phyloP scores from a whole-genome alignment of 768 basidiomycete genomes.

The Suillus sp. region DNA sequence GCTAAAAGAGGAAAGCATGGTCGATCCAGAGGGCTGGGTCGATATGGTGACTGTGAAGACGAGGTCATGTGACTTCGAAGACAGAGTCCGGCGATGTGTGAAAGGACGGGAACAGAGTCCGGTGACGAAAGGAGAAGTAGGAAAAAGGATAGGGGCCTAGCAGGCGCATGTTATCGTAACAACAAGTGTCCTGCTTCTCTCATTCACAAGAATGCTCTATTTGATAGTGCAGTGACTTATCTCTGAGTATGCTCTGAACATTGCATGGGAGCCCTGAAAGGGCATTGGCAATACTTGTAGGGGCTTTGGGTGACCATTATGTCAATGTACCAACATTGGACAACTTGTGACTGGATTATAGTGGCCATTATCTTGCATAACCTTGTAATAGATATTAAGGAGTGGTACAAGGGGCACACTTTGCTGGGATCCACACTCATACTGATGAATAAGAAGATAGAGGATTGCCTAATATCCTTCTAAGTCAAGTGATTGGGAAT shows the following conservation, averaged over 20 bases:
- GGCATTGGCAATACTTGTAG: neutral
- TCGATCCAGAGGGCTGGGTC: too few relatives aligned
- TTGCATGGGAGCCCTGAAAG: slow-evolving; percentile 2
- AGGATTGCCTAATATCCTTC: slow-evolving; percentile 1
- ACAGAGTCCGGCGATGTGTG: too few relatives aligned
- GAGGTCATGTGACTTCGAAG: too few relatives aligned
- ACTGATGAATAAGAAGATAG: slow-evolving; percentile 7
- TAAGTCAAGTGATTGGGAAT: neutral
- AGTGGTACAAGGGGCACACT: slow-evolving; percentile 3
- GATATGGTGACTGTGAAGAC: too few relatives aligned
- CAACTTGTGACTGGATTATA: slow-evolving; percentile 33
- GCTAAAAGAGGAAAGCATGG: too few relatives aligned
- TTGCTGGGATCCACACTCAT: slow-evolving; percentile 2
- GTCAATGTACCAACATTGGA: slow-evolving; percentile 26
- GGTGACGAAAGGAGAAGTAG: too few relatives aligned
- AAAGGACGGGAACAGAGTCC: too few relatives aligned
- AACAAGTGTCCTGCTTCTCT: slow-evolving; percentile 34
- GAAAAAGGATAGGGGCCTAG: too few relatives aligned
- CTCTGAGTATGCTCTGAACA: neutral
- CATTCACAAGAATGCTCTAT: slow-evolving; percentile 28
- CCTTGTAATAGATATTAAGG: slow-evolving; percentile 38
- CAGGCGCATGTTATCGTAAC: too few relatives aligned
- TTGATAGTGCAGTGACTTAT: slow-evolving; percentile 20
- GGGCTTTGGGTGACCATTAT: slow-evolving; percentile 32
- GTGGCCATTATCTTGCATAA: slow-evolving; percentile 40